A percentile compares a stretch with the other conserved stretches of the same genome.
phyloP scores from a whole-genome alignment of 306 rosid genomes.

The Quillaja saponaria region DNA sequence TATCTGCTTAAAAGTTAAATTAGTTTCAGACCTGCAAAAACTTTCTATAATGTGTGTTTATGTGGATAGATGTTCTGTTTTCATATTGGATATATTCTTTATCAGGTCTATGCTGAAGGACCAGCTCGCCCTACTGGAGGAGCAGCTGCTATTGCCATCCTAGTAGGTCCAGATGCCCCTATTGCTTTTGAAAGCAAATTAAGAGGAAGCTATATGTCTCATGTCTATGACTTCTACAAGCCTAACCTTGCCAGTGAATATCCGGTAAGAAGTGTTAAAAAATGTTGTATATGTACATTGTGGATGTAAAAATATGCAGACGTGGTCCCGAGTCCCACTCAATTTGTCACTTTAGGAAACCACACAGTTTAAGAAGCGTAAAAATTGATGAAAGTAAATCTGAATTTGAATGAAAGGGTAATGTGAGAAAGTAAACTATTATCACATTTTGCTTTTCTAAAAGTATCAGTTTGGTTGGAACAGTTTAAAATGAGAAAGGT shows the following conservation, averaged over 20 bases:
- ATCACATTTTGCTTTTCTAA: too few species aligned
- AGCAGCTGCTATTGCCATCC: conserved; percentile 97
- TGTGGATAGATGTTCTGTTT: not conserved
- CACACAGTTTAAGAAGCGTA: too few species aligned
- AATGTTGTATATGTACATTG: too few species aligned
- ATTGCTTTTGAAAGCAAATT: conserved; percentile 90
- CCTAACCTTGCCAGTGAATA: conserved; percentile 98
- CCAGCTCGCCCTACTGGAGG: conserved; percentile 99
- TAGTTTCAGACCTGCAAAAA: conserved; percentile 16
- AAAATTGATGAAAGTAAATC: too few species aligned
- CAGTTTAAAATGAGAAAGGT: too few species aligned
- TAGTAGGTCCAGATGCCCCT: conserved; percentile 94
- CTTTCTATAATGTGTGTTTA: not conserved
- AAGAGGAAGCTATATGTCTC: conserved; percentile 94
- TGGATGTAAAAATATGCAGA: too few species aligned
- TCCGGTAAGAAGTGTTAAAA: too few species aligned
- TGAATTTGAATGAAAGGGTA: too few species aligned
- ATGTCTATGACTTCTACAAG: conserved; percentile 94
- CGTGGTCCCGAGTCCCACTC: too few species aligned
- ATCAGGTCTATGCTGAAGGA: conserved; percentile 97
- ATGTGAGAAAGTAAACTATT: too few species aligned
- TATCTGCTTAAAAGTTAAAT: not conserved
- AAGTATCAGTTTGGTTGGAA: too few species aligned
- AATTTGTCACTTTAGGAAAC: too few species aligned
- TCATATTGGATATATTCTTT: conserved; percentile 24